phyloP scores from a whole-genome alignment of 352 stramenopile species.

The Phytophthora tubulina region DNA sequence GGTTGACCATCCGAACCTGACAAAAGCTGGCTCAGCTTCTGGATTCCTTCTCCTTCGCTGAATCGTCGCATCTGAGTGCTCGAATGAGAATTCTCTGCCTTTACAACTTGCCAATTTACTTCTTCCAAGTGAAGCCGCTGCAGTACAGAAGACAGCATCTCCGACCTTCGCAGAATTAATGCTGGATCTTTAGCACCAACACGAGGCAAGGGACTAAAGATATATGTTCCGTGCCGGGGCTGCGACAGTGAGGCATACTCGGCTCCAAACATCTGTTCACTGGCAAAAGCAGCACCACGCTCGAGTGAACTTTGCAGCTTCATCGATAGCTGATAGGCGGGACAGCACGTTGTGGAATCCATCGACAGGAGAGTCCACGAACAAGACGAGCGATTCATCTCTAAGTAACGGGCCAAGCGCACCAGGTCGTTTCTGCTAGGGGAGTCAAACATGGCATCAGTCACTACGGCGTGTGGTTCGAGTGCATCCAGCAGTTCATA shows the following conservation, averaged over 20 bases:
- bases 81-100: slow-evolving; percentile 50
- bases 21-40: slow-evolving; percentile 63
- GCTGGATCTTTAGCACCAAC: slow-evolving; percentile 19
- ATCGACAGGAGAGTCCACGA: slow-evolving; percentile 68
- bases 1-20: slow-evolving; percentile 49
- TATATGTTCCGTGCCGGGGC: slow-evolving; percentile 35
- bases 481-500: slow-evolving; percentile 55
- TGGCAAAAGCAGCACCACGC: slow-evolving; percentile 39
- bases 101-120: slow-evolving; percentile 59
- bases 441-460: slow-evolving; percentile 49
- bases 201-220: slow-evolving; percentile 47
- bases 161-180: slow-evolving; percentile 16
- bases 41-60: slow-evolving; percentile 58
- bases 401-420: slow-evolving; percentile 45
- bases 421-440: slow-evolving; percentile 46
- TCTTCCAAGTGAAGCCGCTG: slow-evolving; percentile 53
- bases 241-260: slow-evolving; percentile 45
- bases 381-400: slow-evolving; percentile 44
- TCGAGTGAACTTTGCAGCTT: slow-evolving; percentile 52
- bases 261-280: slow-evolving; percentile 52
- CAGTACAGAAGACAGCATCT: slow-evolving; percentile 33
- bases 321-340: slow-evolving; percentile 53
- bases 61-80: slow-evolving; percentile 53
- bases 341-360: slow-evolving; percentile 64
- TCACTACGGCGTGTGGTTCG: slow-evolving; percentile 51